Base-by-base conservation (phyloP, 2,329 filamentous ascomycete species). In the Hymenoscyphus occultus region DNA sequence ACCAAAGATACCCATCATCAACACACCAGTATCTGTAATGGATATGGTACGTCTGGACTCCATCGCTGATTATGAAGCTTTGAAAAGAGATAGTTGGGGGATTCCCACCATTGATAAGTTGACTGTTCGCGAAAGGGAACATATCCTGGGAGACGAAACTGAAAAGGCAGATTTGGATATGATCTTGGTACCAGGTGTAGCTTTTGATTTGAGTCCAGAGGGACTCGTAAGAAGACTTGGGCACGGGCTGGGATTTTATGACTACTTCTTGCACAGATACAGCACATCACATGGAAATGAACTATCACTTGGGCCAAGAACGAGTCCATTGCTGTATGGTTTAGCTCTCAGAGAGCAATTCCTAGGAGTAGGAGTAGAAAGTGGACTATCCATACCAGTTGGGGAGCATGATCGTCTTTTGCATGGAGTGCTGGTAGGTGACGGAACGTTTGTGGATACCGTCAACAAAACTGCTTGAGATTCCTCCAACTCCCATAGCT, bases 161-260 rank as follows among this genome's bases (percentile, higher is more conserved):
- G 59, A 82, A 35, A 72, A 76, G 66, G 70, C 79, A 5, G 84
- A 84, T 9, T 81, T 99, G 54, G 94, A 99, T 76, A 78, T 99
- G 70, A 90, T 99, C 69, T 83, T 99, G 35, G 86, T 98, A 82
- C 95, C 95, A 0, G 95, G 93, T 13, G 91, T 99, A 73, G 94
- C 92, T 2, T 99, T 99, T 77, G 93, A 97, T 76, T 71, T 81
- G 60, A 77, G 79, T 14, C 74, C 78, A 12, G 78, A 78, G 31
- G 81, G 81, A 2, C 80, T 80, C 13, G 84, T 95, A 67, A 86
- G 89, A 70, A 85, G 95, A 71, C 83, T 98, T 22, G 95, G 95
- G 51, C 95, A 99, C 77, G 95, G 95, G 64, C 96, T 92, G 77
- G 95, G 95, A 39, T 99, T 96, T 80, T 99, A 99, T 81, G 95